A percentile compares a stretch with the other conserved stretches of the same genome.
phyloP scores from a whole-genome alignment of 129 eudicot species.

The Helianthus tuberosus region DNA sequence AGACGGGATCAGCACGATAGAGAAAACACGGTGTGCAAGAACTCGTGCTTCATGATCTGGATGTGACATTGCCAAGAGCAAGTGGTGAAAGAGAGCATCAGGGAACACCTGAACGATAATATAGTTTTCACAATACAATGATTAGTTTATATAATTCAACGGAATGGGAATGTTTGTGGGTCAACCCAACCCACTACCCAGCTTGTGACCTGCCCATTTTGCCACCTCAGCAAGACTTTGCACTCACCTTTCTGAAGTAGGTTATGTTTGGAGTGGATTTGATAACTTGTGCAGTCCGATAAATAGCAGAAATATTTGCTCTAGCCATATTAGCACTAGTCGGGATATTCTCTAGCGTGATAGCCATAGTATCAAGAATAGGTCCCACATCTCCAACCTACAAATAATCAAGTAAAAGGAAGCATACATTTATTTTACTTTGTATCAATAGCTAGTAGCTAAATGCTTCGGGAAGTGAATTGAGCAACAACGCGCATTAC shows the following conservation, averaged over 20 bases:
- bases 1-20: conserved; percentile 26
- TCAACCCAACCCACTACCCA: not conserved
- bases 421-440: not conserved
- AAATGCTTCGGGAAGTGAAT: not conserved
- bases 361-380: conserved; percentile 83
- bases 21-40: conserved; percentile 67
- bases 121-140: not conserved
- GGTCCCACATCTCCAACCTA: conserved; percentile 89
- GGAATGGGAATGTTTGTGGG: not conserved
- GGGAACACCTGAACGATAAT: conserved; percentile 69
- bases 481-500: conserved; percentile 13
- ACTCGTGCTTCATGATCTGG: conserved; percentile 76
- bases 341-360: conserved; percentile 71
- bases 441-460: not conserved
- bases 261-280: conserved; percentile 65
- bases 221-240: conserved; percentile 1
- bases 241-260: conserved; percentile 61
- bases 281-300: conserved; percentile 66
- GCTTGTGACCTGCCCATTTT: not conserved
- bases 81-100: conserved; percentile 82
- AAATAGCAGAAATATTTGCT: conserved; percentile 57
- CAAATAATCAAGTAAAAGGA: not conserved
- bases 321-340: conserved; percentile 53
- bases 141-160: not conserved
- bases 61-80: conserved; percentile 83